These are phyloP conservation scores for Nemania serpens DNA, from an alignment of 2,329 filamentous ascomycete species.

Conservation along the genomic window DNA sequence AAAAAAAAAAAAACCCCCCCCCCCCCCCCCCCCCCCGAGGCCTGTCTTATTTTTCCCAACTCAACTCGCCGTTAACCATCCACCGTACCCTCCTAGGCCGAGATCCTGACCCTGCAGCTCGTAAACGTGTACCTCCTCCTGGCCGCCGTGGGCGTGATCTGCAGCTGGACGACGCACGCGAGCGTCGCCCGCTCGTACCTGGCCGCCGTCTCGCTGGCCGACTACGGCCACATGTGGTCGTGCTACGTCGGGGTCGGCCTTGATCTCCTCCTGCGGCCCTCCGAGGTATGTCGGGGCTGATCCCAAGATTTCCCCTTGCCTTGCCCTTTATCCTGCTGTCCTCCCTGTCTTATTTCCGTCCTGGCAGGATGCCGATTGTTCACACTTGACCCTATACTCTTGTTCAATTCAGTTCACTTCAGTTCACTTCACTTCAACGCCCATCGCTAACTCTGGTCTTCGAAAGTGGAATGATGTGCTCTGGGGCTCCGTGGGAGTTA, in stretches of 20 bases:
- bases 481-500: constrained; percentile 37
- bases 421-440: too few relatives aligned
- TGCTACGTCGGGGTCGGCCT: constrained; percentile 38
- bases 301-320: not conserved
- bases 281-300: constrained; percentile 14
- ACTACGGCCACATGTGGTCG: constrained; percentile 44
- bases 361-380: too few relatives aligned
- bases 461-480: constrained; percentile 40
- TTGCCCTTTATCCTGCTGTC: too few relatives aligned
- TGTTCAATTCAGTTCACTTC: not conserved
- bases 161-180: constrained; percentile 39
- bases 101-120: constrained; percentile 37
- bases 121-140: constrained; percentile 42
- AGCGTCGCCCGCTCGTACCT: constrained; percentile 36
- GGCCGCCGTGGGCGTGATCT: constrained; percentile 38
- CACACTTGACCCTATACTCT: not conserved
- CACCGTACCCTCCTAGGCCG: constrained; percentile 27
- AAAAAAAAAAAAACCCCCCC: too few relatives aligned
- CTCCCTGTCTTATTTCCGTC: not conserved
- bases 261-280: constrained; percentile 34
- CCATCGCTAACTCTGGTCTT: constrained; percentile 3
- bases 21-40: not conserved
- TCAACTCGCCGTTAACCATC: not conserved
- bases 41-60: not conserved
- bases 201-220: constrained; percentile 39